These are phyloP conservation scores for Pseudotsuga menziesii DNA, from an alignment of 75 land plant species.

Conservation along the genomic window DNA sequence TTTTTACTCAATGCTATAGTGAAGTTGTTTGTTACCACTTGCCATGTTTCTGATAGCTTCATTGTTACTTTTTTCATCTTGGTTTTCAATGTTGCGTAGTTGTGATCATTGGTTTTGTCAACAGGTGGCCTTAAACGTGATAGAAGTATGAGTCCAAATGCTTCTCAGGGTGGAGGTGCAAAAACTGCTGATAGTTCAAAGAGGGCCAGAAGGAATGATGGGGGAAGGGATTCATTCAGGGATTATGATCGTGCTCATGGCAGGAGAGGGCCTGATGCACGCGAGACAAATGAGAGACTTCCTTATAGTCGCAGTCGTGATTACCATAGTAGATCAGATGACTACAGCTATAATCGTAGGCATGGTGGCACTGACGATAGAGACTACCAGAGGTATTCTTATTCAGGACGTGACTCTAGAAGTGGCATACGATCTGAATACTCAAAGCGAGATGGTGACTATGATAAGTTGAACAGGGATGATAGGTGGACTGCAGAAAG, in stretches of 20 bases:
- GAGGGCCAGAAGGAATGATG: slow-evolving; percentile 25
- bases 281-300: slow-evolving; percentile 22
- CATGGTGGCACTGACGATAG: slow-evolving; percentile 36
- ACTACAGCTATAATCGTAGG: slow-evolving; percentile 21
- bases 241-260: slow-evolving; percentile 18
- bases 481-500: slow-evolving; percentile 16
- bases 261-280: slow-evolving; percentile 22
- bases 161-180: slow-evolving; percentile 7
- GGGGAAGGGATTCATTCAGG: slow-evolving; percentile 31
- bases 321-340: slow-evolving; percentile 30
- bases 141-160: slow-evolving; percentile 23
- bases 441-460: slow-evolving; percentile 20
- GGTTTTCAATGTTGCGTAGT: background rate
- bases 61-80: background rate
- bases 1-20: background rate
- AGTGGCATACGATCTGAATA: slow-evolving; percentile 15
- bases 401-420: slow-evolving; percentile 37
- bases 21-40: background rate
- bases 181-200: slow-evolving; percentile 12
- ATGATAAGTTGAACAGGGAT: slow-evolving; percentile 25
- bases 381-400: slow-evolving; percentile 18
- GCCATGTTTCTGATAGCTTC: background rate
- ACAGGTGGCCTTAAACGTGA: slow-evolving; percentile 36
- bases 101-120: background rate
- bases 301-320: slow-evolving; percentile 29